Base-by-base conservation (phyloP, 805 yeast genomes). In the Lipomyces anomalus region DNA sequence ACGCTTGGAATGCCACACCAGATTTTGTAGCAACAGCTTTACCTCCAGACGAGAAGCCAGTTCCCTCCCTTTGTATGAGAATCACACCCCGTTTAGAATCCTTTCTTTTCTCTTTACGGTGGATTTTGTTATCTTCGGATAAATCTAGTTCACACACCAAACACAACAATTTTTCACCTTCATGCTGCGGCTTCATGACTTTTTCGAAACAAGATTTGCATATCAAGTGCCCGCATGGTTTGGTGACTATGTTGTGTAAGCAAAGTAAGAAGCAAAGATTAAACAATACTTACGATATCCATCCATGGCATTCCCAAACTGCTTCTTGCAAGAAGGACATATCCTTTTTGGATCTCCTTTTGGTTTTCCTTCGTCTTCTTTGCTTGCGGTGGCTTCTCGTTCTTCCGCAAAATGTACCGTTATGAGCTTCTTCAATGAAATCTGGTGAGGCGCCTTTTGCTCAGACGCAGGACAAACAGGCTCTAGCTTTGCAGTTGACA, bases 1-100 rank as follows among this genome's bases (percentile, higher is more conserved):
- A 52, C 3, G 48, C 57, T 37, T 53, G 57, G 32, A 53, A 53
- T 13, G 56, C 56, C 9, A 53, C 43, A 5, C 56, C 57, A 5
- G 40, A 35, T 35, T 41, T 48, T 29, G 48, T 51, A 9, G 46
- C 56, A 6, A 53, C 44, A 4, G 52, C 36, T 22, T 38, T 46
- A 3, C 57, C 57, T 4, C 53, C 54, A 13, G 46, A 51, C 13
- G 57, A 48, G 36, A 38, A 53, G 4, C 57, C 56, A 6, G 57
- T 53, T 1, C 57, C 57, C 36, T 53, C 57, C 6, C 56, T 36
- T 4, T 43, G 38, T 4, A 53, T 22, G 29, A 47, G 45, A 3
- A 53, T 29, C 7, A 53, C 28, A 2, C 56, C 53, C 7, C 36
- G 6, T 11, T 39, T 38, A 3, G 23, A 23, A 4, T 16, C 16